A percentile compares a stretch with the other conserved stretches of the same genome.
These are phyloP conservation scores for Phytophthora hybrid DNA, from an alignment of 352 stramenopile species.

Conservation along the genomic window DNA sequence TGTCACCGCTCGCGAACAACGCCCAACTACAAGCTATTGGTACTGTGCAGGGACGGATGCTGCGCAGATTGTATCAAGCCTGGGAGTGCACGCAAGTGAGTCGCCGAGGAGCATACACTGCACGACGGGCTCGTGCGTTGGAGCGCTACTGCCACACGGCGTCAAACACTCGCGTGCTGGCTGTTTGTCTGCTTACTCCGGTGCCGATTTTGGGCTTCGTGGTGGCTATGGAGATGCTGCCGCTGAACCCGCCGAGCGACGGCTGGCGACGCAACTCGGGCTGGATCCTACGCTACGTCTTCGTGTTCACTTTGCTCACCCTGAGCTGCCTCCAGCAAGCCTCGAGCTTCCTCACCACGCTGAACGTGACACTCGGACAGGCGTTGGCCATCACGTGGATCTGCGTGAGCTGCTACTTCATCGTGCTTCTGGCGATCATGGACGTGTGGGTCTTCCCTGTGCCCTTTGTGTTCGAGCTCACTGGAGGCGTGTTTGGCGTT, in stretches of 20 bases:
- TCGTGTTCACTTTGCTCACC: conserved; percentile 23
- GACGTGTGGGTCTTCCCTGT: conserved; percentile 34
- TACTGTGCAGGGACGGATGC: neutral
- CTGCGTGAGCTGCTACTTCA: conserved; percentile 29
- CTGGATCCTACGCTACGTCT: conserved; percentile 22
- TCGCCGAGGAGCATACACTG: conserved; percentile 18
- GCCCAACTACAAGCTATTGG: no score
- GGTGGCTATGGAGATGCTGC: conserved; percentile 20
- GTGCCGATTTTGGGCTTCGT: conserved; percentile 18
- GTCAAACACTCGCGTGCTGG: conserved; percentile 13
- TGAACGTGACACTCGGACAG: conserved; percentile 28
- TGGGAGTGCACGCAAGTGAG: conserved; percentile 22
- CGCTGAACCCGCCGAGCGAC: conserved; percentile 16
- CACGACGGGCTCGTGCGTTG: conserved; percentile 11
- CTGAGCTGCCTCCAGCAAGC: conserved; percentile 25
- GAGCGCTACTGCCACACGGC: conserved; percentile 21
- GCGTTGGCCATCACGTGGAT: conserved; percentile 25
- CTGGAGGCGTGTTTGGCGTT: conserved; percentile 21
- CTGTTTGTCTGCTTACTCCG: conserved; percentile 26
- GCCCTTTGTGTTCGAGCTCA: conserved; percentile 40
- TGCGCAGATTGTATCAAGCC: neutral
- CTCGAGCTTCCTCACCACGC: conserved; percentile 12
- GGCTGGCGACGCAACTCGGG: conserved; percentile 25
- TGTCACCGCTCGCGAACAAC: neutral
- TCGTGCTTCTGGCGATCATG: conserved; percentile 29